Evolutionary conservation across 1,284 basidiomycete genomes (phyloP), one percentile per base, ranked within the genome.

Genomic region (Prillingera fragicola): DNA sequence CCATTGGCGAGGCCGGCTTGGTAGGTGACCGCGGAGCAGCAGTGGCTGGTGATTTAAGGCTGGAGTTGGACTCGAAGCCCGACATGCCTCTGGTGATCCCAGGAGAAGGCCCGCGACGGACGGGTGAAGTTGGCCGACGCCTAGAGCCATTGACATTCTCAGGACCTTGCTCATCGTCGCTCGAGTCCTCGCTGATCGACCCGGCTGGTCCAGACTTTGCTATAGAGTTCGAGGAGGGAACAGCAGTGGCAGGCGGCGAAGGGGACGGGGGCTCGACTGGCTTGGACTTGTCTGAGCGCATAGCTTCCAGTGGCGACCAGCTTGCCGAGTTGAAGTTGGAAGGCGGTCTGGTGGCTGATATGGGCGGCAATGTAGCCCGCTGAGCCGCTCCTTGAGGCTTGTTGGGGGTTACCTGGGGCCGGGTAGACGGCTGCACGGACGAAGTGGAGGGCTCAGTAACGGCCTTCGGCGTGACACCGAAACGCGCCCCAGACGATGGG

Each of bases 111-210:
- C 36, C 27, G 35, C 40, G 34, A 33, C 18, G 37, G 33, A 12
- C 22, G 15, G 39, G 43, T 8, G 27, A 44, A 22, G 25, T 24
- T 21, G 45, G 35, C n/a, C 37, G 31, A 33, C 41, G 36, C 7
- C 38, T 29, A 4, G 32, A 41, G 4, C 48, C 46, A 13, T 24
- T 38, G 5, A 42, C 45, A 18, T 45, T 48, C 44, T 69, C 67
- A 8, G 63, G 64, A 1, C 50, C 57, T 13, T 48, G 48, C 8
- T 63, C 65, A 13, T 65, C 63, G 37, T 67, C 63, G 33, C 62
- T 67, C 7, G 65, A 68, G 33, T 62, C 58, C 5, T 27, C 38
- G 23, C 45, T 43, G 7, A 37, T 35, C 21, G 36, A 12, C 29
- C n/a, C n/a, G n/a, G n/a, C n/a, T n/a, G n/a, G n/a, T n/a, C n/a